Base-by-base conservation (phyloP, 345 rosid species). In the Populus pruinosa region DNA sequence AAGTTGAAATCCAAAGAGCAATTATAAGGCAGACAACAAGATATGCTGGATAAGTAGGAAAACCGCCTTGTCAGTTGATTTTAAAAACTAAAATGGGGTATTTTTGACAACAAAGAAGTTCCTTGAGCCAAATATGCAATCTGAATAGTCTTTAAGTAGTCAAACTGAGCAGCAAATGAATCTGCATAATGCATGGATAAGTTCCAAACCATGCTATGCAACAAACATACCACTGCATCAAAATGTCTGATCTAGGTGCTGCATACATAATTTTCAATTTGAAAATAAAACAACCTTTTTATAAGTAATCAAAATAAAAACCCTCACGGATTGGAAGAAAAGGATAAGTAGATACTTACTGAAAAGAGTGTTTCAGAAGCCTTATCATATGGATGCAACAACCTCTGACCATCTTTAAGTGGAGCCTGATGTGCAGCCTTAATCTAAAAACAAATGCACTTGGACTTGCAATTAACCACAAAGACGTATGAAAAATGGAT, bases 301-400 rank as follows among this genome's bases (percentile, higher is more conserved):
- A 43, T 70, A 70, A 65, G 21, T 36, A 77, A 69, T 44, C 29
- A 71, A 72, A 76, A 64, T 14, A 44, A 65, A 47, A 64, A 21
- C 27, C 47, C 21, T 35, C 16, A 53, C 64, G 38, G 70, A 65
- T 8, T 66, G 21, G 35, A 75, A 61, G 67, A 74, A 63, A 78
- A 43, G 8, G 10, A 68, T 77, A 72, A 65, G 20, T 25, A 68
- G 73, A 83, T 33, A 75, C 67, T 87, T 87, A 96, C 99, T 83
- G 89, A 85, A 82, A 94, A 91, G 66, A 94, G 88, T 77, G 82
- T 87, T 86, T 96, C 97, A 50, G 99, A 95, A 76, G 95, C 85
- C 83, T 89, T 91, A 87, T 94, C 93, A 84, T 94, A 96, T 29
- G 94, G 96, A 83, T 85, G 95, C 82, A 94, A 77, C 53, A 80